A percentile compares a stretch with the other conserved stretches of the same genome.
phyloP scores from a whole-genome alignment of 2,329 filamentous ascomycete genomes.

The Colletotrichum sp. region DNA sequence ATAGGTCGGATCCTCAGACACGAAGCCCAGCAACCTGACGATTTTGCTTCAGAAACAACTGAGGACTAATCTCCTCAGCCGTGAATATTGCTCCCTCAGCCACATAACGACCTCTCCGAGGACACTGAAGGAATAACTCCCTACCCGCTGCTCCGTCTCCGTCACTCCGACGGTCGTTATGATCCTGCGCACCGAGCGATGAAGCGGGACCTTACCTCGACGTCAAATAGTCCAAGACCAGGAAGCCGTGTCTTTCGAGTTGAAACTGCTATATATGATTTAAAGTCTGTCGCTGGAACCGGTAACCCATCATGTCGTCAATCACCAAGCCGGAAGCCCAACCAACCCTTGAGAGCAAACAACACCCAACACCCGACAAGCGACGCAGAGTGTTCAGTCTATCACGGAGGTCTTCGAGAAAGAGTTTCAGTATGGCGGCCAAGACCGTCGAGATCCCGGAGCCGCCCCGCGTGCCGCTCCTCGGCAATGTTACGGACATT shows the following conservation, averaged over 20 bases:
- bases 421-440: conserved; percentile 20
- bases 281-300: not conserved
- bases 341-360: not conserved
- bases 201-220: not conserved
- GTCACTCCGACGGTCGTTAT: not conserved
- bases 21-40: too few relatives aligned
- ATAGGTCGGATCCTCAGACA: not conserved
- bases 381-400: conserved; percentile 4
- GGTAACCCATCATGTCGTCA: not conserved
- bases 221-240: not conserved
- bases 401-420: not conserved
- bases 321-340: not conserved
- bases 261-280: not conserved
- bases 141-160: not conserved
- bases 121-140: not conserved
- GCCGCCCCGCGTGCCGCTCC: conserved; percentile 65
- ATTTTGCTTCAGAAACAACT: not conserved
- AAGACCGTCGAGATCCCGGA: conserved; percentile 28
- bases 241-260: not conserved
- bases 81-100: not conserved
- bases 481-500: conserved; percentile 71
- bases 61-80: not conserved
- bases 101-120: not conserved
- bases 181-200: not conserved
- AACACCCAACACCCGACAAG: not conserved